Evolutionary conservation across 2,329 filamentous ascomycete genomes (phyloP), one percentile per base, ranked within the genome.

Genomic region (Aspergillus arachidicola): DNA sequence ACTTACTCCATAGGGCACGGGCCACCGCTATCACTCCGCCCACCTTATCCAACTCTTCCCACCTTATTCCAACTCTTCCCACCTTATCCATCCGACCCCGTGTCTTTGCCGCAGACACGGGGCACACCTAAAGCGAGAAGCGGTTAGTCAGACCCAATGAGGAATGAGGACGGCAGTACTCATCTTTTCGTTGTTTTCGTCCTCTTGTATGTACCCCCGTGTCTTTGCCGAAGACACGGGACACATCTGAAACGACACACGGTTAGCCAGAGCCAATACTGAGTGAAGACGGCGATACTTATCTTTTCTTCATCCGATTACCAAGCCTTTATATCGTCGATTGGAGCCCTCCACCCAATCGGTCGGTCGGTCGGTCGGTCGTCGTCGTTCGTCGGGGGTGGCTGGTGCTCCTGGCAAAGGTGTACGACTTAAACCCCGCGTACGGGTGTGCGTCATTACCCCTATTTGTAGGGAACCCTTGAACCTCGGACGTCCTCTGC

Each of bases 361-460:
- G 3, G 34, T 36, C 14, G 5, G 34, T 32, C 30, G 10, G 34
- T 36, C 12, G 12, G 34, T 36, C 34, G 11, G 34, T 36, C 34
- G 34, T 2, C 10, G 34, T 36, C 34, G 43, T 46, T 46, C 43
- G 43, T 46, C n/a, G 21, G 23, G 23, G 51, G 61, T 48, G 59
- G 62, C 60, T 66, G 59, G 45, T 51, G 59, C 61, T 58, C 60
- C 65, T 54, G 58, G 55, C 54, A 57, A 64, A 36, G 65, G 64
- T 36, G 50, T 68, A 65, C 59, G 60, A 56, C 62, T 68, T 61
- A 65, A 30, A 7, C 12, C 57, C 61, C 57, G 67, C 65, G 65
- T 67, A 65, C 65, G 46, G 36, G 61, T 38, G 26, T 63, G 64
- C 67, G 59, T 59, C 61, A 66, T 68, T 65, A 64, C 62, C 64